A percentile compares a stretch with the other conserved stretches of the same genome.
These are phyloP conservation scores for Boeremia exigua DNA, from an alignment of 2,329 filamentous ascomycete genomes.

Conservation along the genomic window DNA sequence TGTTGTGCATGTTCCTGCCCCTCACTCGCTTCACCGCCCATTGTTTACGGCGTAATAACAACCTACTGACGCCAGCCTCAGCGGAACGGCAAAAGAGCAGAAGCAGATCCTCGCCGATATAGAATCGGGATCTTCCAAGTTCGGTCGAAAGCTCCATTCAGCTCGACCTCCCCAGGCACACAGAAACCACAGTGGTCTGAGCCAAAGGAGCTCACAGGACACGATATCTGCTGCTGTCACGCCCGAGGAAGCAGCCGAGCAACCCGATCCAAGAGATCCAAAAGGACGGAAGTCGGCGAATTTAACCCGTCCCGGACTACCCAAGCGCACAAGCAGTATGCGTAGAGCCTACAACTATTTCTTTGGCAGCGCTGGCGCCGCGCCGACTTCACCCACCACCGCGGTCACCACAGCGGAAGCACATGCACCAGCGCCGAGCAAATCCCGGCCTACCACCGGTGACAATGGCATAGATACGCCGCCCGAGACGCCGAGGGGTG, in stretches of 20 bases:
- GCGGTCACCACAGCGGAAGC: conserved; percentile 34
- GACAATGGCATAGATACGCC: conserved; percentile 43
- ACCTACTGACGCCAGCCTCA: conserved; percentile 24
- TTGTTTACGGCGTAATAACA: conserved; percentile 15
- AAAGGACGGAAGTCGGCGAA: conserved; percentile 43
- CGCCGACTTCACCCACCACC: conserved; percentile 36
- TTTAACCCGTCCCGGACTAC: conserved; percentile 41
- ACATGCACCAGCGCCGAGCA: conserved; percentile 27
- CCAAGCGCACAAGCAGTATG: conserved; percentile 49
- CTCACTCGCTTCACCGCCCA: conserved; percentile 14
- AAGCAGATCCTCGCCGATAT: conserved; percentile 50
- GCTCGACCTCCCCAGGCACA: conserved; percentile 29
- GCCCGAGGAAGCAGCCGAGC: conserved; percentile 29
- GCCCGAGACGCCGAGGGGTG: conserved; percentile 41
- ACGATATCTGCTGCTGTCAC: conserved; percentile 35
- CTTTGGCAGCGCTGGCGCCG: conserved; percentile 40
- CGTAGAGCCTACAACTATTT: conserved; percentile 50
- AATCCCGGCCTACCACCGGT: conserved; percentile 23
- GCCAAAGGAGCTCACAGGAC: conserved; percentile 34
- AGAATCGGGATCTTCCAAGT: conserved; percentile 46
- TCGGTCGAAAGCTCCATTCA: conserved; percentile 40
- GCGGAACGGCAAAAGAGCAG: conserved; percentile 44
- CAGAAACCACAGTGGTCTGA: conserved; percentile 25
- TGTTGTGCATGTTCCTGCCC: conserved; percentile 3
- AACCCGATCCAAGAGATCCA: conserved; percentile 39